Percentiles rank a stretch among this genome's conserved stretches.
Conservation (phyloP, 108 stramenopile species). For the Nitzschia sp. region DNA sequence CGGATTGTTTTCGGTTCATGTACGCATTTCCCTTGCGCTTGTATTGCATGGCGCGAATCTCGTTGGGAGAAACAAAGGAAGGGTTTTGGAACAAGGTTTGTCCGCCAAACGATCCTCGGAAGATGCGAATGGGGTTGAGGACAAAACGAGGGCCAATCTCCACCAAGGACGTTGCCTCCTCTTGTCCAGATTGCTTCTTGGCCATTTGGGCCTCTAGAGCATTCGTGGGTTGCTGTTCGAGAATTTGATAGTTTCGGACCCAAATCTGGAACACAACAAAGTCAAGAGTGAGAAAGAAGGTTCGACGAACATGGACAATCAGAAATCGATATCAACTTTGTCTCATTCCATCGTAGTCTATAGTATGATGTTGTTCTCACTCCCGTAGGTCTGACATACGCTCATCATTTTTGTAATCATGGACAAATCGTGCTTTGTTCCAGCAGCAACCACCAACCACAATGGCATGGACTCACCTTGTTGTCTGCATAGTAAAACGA, state of each 20-base stretch:
- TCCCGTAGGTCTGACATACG: conserved; percentile 85
- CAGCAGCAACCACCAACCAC: not conserved
- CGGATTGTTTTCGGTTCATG: conserved; percentile 70
- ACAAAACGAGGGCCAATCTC: conserved; percentile 99
- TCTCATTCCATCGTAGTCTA: conserved; percentile 94
- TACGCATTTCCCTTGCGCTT: conserved; percentile 78
- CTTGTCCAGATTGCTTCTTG: conserved; percentile 75
- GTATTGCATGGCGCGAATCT: conserved; percentile 71
- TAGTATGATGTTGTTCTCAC: conserved; percentile 63
- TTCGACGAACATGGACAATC: not conserved
- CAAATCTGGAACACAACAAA: conserved; percentile 76
- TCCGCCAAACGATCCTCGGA: conserved; percentile 97
- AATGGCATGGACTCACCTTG: conserved; percentile 61
- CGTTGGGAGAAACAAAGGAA: conserved; percentile 93
- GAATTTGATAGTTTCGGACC: conserved; percentile 98
- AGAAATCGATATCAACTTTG: not conserved
- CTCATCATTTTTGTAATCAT: conserved; percentile 90
- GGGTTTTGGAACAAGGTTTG: conserved; percentile 92
- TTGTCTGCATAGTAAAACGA: conserved; percentile 92
- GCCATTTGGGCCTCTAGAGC: conserved; percentile 74
- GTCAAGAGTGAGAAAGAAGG: conserved; percentile 10
- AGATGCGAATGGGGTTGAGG: conserved; percentile 94
- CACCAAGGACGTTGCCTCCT: conserved; percentile 84
- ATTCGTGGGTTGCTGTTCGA: conserved; percentile 83
- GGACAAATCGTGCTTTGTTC: conserved; percentile 26